phyloP scores from a whole-genome alignment of 805 yeast genomes.

The Nakazawaea anatomiae region DNA sequence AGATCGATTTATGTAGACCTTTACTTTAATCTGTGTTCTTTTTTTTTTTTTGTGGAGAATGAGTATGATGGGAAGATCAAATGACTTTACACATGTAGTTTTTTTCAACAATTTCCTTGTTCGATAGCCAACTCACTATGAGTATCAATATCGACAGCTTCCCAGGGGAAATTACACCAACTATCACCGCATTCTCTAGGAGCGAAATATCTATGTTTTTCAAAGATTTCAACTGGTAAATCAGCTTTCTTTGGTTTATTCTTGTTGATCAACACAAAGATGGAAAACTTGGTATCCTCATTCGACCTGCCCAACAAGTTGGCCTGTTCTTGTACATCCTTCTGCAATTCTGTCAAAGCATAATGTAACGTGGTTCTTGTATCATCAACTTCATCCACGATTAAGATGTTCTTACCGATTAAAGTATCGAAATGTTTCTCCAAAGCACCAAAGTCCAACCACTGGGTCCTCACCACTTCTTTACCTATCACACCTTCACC shows the following conservation, averaged over 20 bases:
- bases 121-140: constrained; percentile 60
- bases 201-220: constrained; percentile 60
- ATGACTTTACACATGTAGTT: neutral
- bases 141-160: constrained; percentile 70
- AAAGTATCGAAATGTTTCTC: constrained; percentile 65
- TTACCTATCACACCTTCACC: constrained; percentile 55
- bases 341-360: constrained; percentile 70
- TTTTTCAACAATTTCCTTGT: constrained; percentile 53
- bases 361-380: constrained; percentile 87
- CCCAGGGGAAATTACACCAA: constrained; percentile 94
- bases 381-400: constrained; percentile 90
- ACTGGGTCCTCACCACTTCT: constrained; percentile 83
- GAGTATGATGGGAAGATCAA: neutral
- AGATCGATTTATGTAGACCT: too few species aligned
- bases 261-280: constrained; percentile 83
- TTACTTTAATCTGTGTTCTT: too few species aligned
- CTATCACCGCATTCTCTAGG: constrained; percentile 70
- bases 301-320: constrained; percentile 48
- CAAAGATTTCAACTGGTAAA: constrained; percentile 56
- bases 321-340: constrained; percentile 59
- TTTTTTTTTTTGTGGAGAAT: too few species aligned
- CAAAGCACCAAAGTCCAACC: constrained; percentile 79
- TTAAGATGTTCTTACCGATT: constrained; percentile 74
- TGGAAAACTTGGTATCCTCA: constrained; percentile 61
- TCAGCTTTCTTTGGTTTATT: constrained; percentile 75